Base-by-base conservation (phyloP, 805 yeast species). In the Kregervanrija fluxuum region DNA sequence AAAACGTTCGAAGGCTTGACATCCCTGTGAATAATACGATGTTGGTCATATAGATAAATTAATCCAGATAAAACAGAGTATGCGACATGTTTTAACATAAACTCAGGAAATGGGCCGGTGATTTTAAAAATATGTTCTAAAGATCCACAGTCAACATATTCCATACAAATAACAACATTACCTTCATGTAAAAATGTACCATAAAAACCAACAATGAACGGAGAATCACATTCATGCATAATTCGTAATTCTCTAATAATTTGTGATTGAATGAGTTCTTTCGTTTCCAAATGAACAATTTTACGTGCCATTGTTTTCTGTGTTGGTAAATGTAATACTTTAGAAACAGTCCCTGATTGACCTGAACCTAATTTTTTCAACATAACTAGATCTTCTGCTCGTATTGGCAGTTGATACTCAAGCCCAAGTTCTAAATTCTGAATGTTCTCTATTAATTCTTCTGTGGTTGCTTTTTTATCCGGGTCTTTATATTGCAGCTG, bases 1-100 rank as follows among this genome's bases (percentile, higher is more conserved):
- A 93, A 69, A 8, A 93, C 96, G 63, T 93, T 93, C 5, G 95
- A 85, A 0, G 99, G 99, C 61, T 93, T 93, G 53, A 93, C 89
- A 61, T 93, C 99, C 50, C 99, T 72, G 61, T 93, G 99, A 46
- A 93, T 86, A 57, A 93, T 91, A 48, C 88, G 78, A 60, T 90
- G 95, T 22, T 79, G 74, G 15, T 83, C 77, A 63, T 93, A 91
- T 22, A 91, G 68, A 57, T 90, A 93, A 33, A 78, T 75, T 46
- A 91, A 70, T 0, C 98, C 98, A 28, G 80, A 77, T 11, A 90
- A 68, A 1, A 93, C 90, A 8, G 87, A 79, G 49, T 67, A 80
- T 9, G 93, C 79, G 28, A 90, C 77, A 55, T 83, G 84, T 41
- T 83, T 80, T 17, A 91, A 69, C 43, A 87, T 80, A 42, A 69